Percentiles rank a stretch among this genome's conserved stretches.
Conservation (phyloP, 495 filamentous ascomycete genomes). For the Saxophila tyrrhenica region DNA sequence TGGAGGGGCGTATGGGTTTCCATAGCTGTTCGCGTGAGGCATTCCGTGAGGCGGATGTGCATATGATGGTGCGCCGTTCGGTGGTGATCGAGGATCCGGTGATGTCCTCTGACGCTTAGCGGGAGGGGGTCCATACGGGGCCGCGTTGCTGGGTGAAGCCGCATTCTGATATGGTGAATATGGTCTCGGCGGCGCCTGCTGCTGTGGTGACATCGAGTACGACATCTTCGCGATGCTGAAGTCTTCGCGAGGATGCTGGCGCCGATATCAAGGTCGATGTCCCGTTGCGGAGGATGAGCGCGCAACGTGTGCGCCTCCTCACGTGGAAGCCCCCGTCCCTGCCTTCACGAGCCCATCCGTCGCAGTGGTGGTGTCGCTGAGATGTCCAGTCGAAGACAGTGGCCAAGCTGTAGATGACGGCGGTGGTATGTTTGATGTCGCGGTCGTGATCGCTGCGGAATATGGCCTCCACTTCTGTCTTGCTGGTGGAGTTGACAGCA, state of each 20-base stretch:
- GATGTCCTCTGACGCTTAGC: slow-evolving; percentile 61
- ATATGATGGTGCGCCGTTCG: neutral
- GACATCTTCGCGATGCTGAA: slow-evolving; percentile 8
- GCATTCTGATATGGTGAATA: slow-evolving; percentile 15
- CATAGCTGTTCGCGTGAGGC: slow-evolving; percentile 4
- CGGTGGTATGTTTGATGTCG: neutral
- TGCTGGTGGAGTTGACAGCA: too few relatives aligned
- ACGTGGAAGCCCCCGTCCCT: neutral
- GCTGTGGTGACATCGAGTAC: slow-evolving; percentile 23
- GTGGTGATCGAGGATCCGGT: slow-evolving; percentile 29
- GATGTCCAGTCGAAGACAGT: neutral
- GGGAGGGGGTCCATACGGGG: slow-evolving; percentile 38
- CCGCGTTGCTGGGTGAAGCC: slow-evolving; percentile 22
- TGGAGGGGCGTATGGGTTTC: slow-evolving; percentile 16
- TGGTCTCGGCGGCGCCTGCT: slow-evolving; percentile 36
- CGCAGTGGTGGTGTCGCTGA: neutral
- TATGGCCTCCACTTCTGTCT: too few relatives aligned
- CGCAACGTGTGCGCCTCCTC: slow-evolving; percentile 9
- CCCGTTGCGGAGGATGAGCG: neutral
- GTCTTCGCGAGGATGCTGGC: neutral
- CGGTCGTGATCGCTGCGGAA: neutral
- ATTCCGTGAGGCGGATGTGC: neutral
- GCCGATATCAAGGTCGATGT: neutral
- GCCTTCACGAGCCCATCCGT: neutral
- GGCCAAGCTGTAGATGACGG: neutral